A percentile compares a stretch with the other conserved stretches of the same genome.
Conservation (phyloP, 164 flowering plant species). For the Piper betle region DNA sequence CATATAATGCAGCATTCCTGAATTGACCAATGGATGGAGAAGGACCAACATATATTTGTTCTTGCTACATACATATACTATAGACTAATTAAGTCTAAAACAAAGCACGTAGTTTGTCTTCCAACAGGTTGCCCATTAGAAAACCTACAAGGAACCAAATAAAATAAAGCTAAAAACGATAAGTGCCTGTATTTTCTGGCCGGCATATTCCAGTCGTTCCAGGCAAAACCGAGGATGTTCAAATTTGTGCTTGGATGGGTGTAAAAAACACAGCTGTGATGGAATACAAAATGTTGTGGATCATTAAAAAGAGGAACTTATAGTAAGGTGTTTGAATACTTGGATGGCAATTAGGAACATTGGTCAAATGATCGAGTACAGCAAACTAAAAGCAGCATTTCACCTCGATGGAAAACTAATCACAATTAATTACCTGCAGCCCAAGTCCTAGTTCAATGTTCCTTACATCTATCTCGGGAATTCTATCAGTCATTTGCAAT, state of each 20-base stretch:
- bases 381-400: too few species aligned
- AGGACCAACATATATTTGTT: not conserved
- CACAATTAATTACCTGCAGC: slow-evolving; percentile 48
- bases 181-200: slow-evolving; percentile 95
- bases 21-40: not conserved
- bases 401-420: not conserved
- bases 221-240: slow-evolving; percentile 92
- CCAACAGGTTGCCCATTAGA: too few species aligned
- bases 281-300: not conserved
- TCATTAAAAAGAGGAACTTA: not conserved
- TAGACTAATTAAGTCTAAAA: not conserved
- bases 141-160: not conserved
- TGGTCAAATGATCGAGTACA: not conserved
- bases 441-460: slow-evolving; percentile 96
- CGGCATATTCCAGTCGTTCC: slow-evolving; percentile 84
- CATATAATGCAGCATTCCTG: too few species aligned
- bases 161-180: not conserved
- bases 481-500: slow-evolving; percentile 47
- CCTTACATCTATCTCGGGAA: slow-evolving; percentile 85
- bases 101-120: too few species aligned
- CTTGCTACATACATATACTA: not conserved
- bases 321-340: not conserved
- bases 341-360: not conserved
- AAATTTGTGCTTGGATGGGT: slow-evolving; percentile 87
- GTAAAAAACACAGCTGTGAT: slow-evolving; percentile 75